Percentiles rank a stretch among this genome's conserved stretches.
These are phyloP conservation scores for Paecilomyces variotii DNA, from an alignment of 2,329 filamentous ascomycete species.

Conservation along the genomic window DNA sequence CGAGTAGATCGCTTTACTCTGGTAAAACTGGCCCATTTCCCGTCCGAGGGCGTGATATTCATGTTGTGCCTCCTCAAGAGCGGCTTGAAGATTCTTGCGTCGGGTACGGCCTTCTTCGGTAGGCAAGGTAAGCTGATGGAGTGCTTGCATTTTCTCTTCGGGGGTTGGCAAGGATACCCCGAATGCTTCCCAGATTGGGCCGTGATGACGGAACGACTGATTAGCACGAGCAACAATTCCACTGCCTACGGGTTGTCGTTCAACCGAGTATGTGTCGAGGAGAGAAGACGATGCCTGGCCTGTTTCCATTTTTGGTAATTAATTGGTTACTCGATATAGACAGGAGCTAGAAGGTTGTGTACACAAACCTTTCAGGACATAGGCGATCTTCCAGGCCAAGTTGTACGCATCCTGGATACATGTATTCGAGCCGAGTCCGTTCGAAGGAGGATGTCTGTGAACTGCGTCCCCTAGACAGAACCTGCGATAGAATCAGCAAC, in stretches of 20 bases:
- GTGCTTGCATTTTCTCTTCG: slow-evolving; percentile 29
- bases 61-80: slow-evolving; percentile 36
- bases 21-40: slow-evolving; percentile 54
- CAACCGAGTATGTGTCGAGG: slow-evolving; percentile 37
- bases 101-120: slow-evolving; percentile 31
- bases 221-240: slow-evolving; percentile 49
- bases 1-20: slow-evolving; percentile 37
- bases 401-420: slow-evolving; percentile 53
- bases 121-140: slow-evolving; percentile 36
- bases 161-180: slow-evolving; percentile 35
- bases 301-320: background rate
- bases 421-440: slow-evolving; percentile 52
- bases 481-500: slow-evolving; percentile 16
- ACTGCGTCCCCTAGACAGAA: slow-evolving; percentile 52
- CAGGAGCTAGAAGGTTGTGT: background rate
- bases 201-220: slow-evolving; percentile 47
- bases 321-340: background rate
- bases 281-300: slow-evolving; percentile 21
- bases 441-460: slow-evolving; percentile 51
- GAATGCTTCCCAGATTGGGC: slow-evolving; percentile 38
- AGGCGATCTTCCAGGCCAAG: slow-evolving; percentile 49
- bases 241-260: slow-evolving; percentile 45
- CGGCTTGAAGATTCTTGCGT: slow-evolving; percentile 33
- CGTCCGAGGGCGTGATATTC: slow-evolving; percentile 51
- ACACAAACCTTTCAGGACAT: slow-evolving; percentile 31